Conservation (phyloP, 1,139 yeast species). For the Suhomyces bribrorum region DNA sequence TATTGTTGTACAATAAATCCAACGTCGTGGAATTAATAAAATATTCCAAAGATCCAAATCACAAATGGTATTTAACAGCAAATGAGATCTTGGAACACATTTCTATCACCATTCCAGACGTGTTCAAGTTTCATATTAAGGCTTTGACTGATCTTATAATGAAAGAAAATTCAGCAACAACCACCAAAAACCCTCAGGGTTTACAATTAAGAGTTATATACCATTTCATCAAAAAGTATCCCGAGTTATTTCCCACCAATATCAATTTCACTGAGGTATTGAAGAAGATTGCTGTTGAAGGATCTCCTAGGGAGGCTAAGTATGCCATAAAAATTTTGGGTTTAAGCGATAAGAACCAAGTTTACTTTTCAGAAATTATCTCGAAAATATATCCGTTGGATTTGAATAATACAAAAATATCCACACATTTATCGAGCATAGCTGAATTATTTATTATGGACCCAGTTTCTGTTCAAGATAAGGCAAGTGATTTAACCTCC, state of each 20-base stretch:
- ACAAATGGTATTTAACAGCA: conserved; percentile 38
- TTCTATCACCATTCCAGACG: conserved; percentile 62
- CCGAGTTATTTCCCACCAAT: conserved; percentile 41
- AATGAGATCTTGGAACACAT: conserved; percentile 60
- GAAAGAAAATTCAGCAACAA: conserved; percentile 13
- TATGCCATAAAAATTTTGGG: conserved; percentile 65
- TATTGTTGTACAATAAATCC: conserved; percentile 63
- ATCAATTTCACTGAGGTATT: conserved; percentile 41
- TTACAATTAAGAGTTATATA: conserved; percentile 55
- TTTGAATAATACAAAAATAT: conserved; percentile 35
- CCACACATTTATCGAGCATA: conserved; percentile 60
- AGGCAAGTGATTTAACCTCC: conserved; percentile 59
- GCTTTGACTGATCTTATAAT: conserved; percentile 48
- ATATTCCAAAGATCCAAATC: conserved; percentile 38
- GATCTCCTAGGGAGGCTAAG: conserved; percentile 63
- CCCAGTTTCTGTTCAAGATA: conserved; percentile 53
- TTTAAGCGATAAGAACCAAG: conserved; percentile 44
- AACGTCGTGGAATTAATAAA: conserved; percentile 58
- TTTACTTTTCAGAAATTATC: conserved; percentile 39
- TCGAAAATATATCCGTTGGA: conserved; percentile 54
- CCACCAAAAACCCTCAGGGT: conserved; percentile 17
- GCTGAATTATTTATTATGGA: conserved; percentile 61
- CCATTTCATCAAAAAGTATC: conserved; percentile 55
- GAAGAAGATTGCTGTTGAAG: conserved; percentile 48
- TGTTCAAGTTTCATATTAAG: conserved; percentile 60